phyloP scores from a whole-genome alignment of 2,329 filamentous ascomycete species.

The Tolypocladium tropicale region DNA sequence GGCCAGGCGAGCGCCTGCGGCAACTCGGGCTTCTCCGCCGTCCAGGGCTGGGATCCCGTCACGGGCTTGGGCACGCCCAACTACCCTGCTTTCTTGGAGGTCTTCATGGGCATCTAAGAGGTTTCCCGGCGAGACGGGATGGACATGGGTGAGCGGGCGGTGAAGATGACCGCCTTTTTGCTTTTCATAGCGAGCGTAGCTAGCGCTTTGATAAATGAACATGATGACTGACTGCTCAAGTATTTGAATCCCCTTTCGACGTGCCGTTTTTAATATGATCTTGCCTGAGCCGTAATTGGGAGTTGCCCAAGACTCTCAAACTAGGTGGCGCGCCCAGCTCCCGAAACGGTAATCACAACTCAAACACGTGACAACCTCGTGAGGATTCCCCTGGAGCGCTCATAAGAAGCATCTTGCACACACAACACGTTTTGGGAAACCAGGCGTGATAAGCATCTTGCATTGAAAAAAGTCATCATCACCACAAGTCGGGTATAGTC shows the following conservation, averaged over 20 bases:
- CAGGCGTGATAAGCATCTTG: background rate
- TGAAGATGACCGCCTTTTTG: background rate
- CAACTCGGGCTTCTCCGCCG: constrained; percentile 9
- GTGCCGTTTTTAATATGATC: too few species aligned
- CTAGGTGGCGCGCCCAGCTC: too few species aligned
- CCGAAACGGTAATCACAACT: background rate
- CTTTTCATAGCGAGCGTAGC: background rate
- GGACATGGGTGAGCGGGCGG: background rate
- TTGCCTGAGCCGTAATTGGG: too few species aligned
- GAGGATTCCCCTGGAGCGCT: background rate
- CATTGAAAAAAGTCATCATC: background rate
- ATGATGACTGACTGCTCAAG: too few species aligned
- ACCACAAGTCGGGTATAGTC: background rate
- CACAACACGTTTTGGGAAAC: background rate
- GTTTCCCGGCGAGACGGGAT: background rate
- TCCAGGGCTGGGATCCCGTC: constrained; percentile 10
- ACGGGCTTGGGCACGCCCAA: constrained; percentile 10
- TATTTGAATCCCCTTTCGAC: too few species aligned
- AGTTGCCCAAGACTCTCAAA: too few species aligned
- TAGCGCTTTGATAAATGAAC: background rate
- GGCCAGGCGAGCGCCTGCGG: constrained; percentile 6
- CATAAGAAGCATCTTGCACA: background rate
- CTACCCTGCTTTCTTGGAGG: constrained; percentile 24
- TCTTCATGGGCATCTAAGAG: constrained; percentile 18
- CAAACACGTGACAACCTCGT: background rate